Evolutionary conservation across 1,139 yeast genomes (phyloP).

Genomic region (Candida sanyaensis): DNA sequence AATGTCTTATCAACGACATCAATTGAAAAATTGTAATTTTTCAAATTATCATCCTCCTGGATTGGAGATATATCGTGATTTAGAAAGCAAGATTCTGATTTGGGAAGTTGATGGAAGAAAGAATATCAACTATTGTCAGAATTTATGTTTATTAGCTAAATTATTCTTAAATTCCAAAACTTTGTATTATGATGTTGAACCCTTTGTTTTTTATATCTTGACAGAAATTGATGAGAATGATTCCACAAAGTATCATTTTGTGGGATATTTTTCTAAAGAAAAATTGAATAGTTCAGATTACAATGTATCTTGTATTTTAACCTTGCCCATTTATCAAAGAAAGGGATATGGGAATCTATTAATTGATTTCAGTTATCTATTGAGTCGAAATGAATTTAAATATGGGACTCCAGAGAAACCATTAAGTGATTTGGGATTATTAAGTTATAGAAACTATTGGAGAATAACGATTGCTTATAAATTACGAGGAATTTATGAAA

Average conservation of each 20-base stretch:
- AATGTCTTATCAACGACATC: constrained; percentile 68
- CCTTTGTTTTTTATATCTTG: constrained; percentile 84
- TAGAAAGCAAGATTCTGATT: constrained; percentile 52
- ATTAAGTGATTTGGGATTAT: constrained; percentile 78
- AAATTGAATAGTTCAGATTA: constrained; percentile 73
- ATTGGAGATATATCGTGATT: constrained; percentile 77
- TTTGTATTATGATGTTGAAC: constrained; percentile 91
- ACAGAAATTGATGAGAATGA: constrained; percentile 62
- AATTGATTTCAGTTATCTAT: constrained; percentile 84
- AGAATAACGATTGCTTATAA: constrained; percentile 58
- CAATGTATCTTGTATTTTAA: constrained; percentile 87
- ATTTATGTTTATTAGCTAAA: constrained; percentile 85
- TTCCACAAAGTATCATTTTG: constrained; percentile 66
- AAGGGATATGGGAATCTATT: constrained; percentile 87
- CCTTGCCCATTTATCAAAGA: constrained; percentile 85
- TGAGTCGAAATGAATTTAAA: constrained; percentile 72
- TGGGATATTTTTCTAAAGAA: constrained; percentile 93
- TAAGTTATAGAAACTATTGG: constrained; percentile 91
- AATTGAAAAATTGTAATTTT: constrained; percentile 60
- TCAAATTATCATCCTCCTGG: constrained; percentile 82
- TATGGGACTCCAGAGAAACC: constrained; percentile 97
- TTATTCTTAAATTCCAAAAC: constrained; percentile 89
- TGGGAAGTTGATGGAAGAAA: constrained; percentile 95
- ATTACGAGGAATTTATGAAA: constrained; percentile 30
- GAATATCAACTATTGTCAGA: constrained; percentile 81